A percentile compares a stretch with the other conserved stretches of the same genome.
Conservation (phyloP, 192 early-diverging fungal genomes). For the Chytriomyces hyalinus region DNA sequence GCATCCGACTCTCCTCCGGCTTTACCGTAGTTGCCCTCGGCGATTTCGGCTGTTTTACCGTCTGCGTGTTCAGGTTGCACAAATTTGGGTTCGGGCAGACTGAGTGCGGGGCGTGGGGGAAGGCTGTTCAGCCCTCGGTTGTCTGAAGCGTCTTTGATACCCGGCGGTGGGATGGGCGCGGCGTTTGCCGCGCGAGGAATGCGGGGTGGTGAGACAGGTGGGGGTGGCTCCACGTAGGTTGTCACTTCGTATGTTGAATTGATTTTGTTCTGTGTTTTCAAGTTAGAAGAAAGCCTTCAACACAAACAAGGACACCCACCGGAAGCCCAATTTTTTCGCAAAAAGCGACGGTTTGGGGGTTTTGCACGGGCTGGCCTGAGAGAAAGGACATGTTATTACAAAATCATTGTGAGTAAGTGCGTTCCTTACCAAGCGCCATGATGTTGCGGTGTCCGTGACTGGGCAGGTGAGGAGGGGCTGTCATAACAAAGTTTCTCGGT, state of each 20-base stretch:
- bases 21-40: background rate
- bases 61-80: background rate
- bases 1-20: too few relatives aligned
- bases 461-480: constrained; percentile 56
- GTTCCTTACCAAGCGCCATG: constrained; percentile 1
- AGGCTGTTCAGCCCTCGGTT: background rate
- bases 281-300: background rate
- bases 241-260: constrained; percentile 23
- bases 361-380: constrained; percentile 59
- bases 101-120: constrained; percentile 9
- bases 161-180: background rate
- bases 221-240: constrained; percentile 16
- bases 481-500: constrained; percentile 79
- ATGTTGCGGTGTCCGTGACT: constrained; percentile 5
- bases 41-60: background rate
- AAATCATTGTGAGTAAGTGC: constrained; percentile 1
- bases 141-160: background rate
- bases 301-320: background rate
- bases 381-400: background rate
- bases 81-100: constrained; percentile 16
- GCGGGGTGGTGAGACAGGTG: background rate
- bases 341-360: constrained; percentile 85
- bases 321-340: constrained; percentile 52
- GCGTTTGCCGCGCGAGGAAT: background rate
- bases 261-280: constrained; percentile 18